Conservation (phyloP, 208 protist genomes). For the Acanthamoeba sp. region DNA sequence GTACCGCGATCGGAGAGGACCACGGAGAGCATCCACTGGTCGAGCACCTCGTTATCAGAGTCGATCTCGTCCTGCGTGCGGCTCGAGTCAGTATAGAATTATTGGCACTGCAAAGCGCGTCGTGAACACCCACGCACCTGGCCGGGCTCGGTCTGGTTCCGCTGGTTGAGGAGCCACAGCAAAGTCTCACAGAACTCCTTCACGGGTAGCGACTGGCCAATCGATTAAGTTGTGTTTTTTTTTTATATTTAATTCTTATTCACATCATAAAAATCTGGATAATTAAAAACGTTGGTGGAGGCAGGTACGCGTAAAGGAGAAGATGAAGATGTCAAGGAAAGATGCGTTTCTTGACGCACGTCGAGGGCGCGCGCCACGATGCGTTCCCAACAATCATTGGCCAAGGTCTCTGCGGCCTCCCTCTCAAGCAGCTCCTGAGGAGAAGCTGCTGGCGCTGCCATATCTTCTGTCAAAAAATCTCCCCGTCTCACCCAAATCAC, state of each 20-base stretch:
- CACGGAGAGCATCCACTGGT: slow-evolving; percentile 9
- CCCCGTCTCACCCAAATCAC: too few relatives aligned
- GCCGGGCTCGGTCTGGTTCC: background rate
- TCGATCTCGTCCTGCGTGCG: background rate
- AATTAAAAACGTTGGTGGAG: slow-evolving; percentile 14
- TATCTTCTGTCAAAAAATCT: too few relatives aligned
- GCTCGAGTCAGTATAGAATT: too few relatives aligned
- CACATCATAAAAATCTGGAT: background rate
- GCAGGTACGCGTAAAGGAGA: background rate
- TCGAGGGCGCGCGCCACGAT: background rate
- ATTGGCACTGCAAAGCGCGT: too few relatives aligned
- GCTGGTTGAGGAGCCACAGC: background rate
- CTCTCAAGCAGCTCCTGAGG: background rate
- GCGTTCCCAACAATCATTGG: background rate
- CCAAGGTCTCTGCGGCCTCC: background rate
- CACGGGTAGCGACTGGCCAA: background rate
- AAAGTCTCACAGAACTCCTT: slow-evolving; percentile 12
- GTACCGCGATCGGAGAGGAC: slow-evolving; percentile 17
- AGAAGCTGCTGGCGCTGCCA: background rate
- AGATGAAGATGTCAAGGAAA: background rate
- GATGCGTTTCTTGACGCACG: background rate
- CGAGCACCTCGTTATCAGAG: background rate
- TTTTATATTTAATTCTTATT: too few relatives aligned
- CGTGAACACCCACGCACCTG: background rate
- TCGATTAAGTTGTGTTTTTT: background rate